These are phyloP conservation scores for Tulasnella sp. DNA, from an alignment of 768 basidiomycete species.

Conservation along the genomic window DNA sequence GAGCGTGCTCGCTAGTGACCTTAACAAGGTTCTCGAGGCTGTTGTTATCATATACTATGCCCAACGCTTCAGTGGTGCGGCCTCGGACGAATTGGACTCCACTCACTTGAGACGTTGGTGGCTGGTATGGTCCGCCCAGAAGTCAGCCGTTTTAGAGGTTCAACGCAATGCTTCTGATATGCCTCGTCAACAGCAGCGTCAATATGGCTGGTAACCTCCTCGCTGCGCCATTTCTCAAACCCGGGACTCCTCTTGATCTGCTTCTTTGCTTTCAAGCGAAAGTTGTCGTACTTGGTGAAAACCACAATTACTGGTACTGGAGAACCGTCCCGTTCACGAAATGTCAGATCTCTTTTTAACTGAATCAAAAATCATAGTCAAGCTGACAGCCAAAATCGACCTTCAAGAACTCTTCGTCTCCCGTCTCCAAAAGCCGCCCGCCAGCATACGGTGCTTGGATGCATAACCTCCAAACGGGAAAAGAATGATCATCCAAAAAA, in stretches of 20 bases:
- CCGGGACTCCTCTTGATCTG: no score
- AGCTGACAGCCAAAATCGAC: conserved; percentile 9
- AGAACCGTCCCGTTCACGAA: not conserved
- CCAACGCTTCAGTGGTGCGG: no score
- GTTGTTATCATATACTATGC: no score
- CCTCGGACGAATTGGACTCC: no score
- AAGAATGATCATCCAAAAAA: no score
- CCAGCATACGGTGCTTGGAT: conserved; percentile 24
- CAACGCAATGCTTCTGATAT: no score
- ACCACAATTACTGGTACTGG: conserved; percentile 7
- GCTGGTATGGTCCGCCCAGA: no score
- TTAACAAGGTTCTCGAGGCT: not conserved
- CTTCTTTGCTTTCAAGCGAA: not conserved
- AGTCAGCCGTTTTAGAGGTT: no score
- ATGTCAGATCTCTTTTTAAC: not conserved
- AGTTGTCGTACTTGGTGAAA: not conserved
- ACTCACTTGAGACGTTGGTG: no score
- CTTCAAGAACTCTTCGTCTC: conserved; percentile 23
- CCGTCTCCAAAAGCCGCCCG: conserved; percentile 23
- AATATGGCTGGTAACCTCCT: no score
- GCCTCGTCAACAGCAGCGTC: no score
- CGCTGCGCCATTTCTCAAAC: no score
- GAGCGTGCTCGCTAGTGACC: not conserved
- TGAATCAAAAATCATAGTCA: not conserved
- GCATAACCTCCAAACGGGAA: conserved; percentile 24